A percentile compares a stretch with the other conserved stretches of the same genome.
Evolutionary conservation across 1,284 basidiomycete species (phyloP).

Genomic region (Cryptococcus jaspeensis): DNA sequence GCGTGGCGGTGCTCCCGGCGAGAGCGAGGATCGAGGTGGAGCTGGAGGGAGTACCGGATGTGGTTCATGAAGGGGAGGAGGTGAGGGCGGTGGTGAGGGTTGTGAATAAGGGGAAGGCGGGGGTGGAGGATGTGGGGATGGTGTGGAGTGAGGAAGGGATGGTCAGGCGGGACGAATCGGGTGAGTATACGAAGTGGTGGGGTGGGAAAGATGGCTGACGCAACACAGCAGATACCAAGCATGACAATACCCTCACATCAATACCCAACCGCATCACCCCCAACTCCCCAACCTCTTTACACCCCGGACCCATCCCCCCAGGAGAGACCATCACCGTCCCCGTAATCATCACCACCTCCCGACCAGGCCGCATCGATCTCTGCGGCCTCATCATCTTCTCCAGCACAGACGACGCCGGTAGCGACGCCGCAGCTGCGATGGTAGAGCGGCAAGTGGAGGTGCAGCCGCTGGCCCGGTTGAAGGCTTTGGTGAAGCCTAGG

Average conservation of each 20-base stretch:
- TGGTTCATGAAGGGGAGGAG: constrained; percentile 44
- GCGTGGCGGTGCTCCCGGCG: constrained; percentile 40
- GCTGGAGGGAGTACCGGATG: constrained; percentile 26
- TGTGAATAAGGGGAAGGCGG: constrained; percentile 39
- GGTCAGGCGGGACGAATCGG: constrained; percentile 8
- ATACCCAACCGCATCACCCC: constrained; percentile 29
- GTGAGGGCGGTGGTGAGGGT: constrained; percentile 28
- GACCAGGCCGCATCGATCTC: constrained; percentile 25
- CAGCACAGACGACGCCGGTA: constrained; percentile 14
- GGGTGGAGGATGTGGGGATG: constrained; percentile 34
- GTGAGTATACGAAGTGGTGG: constrained; percentile 5
- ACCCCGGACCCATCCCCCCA: constrained; percentile 20
- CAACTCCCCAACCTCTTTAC: constrained; percentile 15
- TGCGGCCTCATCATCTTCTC: constrained; percentile 28
- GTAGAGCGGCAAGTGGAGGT: constrained; percentile 21
- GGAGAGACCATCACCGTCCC: constrained; percentile 26
- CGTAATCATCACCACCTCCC: constrained; percentile 20
- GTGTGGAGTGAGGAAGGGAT: constrained; percentile 32
- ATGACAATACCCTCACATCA: constrained; percentile 16
- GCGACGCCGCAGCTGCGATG: constrained; percentile 12
- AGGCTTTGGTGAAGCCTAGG: constrained; percentile 3
- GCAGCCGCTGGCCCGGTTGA: constrained; percentile 16
- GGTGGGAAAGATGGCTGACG: neutral
- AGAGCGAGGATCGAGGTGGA: constrained; percentile 42
- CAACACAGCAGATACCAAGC: constrained; percentile 16